Evolutionary conservation across 345 rosid genomes (phyloP).

Genomic region (Lepidium aucheri): DNA sequence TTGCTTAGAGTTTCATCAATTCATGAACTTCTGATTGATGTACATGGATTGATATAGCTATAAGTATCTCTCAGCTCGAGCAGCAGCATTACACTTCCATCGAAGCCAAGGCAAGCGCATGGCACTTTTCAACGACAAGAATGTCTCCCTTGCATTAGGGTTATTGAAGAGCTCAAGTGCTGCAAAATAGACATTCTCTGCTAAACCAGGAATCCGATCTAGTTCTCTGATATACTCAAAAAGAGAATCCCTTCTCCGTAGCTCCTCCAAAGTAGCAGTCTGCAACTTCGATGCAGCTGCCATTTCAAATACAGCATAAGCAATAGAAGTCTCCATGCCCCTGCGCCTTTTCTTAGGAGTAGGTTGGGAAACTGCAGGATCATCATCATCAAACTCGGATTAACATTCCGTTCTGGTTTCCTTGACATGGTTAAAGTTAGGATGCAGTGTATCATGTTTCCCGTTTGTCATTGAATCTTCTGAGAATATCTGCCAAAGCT

Average conservation of each 20-base stretch:
- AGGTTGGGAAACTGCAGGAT: slow-evolving; percentile 18
- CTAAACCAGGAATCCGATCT: slow-evolving; percentile 29
- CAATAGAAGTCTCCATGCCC: slow-evolving; percentile 50
- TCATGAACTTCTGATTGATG: neutral
- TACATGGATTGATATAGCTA: neutral
- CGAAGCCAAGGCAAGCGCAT: slow-evolving; percentile 44
- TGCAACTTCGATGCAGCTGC: slow-evolving; percentile 49
- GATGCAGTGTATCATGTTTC: slow-evolving; percentile 6
- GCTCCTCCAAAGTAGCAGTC: slow-evolving; percentile 29
- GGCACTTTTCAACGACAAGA: slow-evolving; percentile 39
- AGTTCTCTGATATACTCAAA: slow-evolving; percentile 44
- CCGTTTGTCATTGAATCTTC: slow-evolving; percentile 27
- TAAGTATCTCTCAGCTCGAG: neutral
- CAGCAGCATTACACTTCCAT: slow-evolving; percentile 27
- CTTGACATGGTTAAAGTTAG: neutral
- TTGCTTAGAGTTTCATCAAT: neutral
- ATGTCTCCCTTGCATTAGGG: slow-evolving; percentile 43
- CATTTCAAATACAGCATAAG: slow-evolving; percentile 46
- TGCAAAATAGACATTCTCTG: slow-evolving; percentile 37
- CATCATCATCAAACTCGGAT: slow-evolving; percentile 31
- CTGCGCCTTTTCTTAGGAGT: slow-evolving; percentile 40
- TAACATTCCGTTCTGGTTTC: slow-evolving; percentile 27
- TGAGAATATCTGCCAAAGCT: slow-evolving; percentile 40
- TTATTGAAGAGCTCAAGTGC: slow-evolving; percentile 45
- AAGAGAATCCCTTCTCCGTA: slow-evolving; percentile 30